Evolutionary conservation across 2,329 filamentous ascomycete species (phyloP).

Genomic region (Bipolaris oryzae): DNA sequence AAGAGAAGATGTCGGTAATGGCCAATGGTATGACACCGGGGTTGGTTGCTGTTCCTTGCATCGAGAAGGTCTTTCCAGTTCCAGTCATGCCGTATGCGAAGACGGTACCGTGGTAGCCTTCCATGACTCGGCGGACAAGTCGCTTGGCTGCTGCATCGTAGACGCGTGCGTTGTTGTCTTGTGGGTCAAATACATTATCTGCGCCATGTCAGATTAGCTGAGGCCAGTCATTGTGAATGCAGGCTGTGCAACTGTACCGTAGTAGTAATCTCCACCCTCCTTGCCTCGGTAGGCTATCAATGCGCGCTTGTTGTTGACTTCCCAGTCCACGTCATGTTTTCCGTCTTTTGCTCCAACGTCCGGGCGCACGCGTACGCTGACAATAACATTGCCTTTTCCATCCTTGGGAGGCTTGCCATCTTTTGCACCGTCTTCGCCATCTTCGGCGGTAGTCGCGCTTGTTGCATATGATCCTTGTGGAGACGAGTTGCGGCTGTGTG

Average conservation of each 20-base stretch:
- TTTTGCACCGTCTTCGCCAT: constrained; percentile 70
- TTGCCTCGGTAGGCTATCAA: constrained; percentile 83
- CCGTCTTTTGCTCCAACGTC: constrained; percentile 71
- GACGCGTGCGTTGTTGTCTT: constrained; percentile 92
- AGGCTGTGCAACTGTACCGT: constrained; percentile 67
- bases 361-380: constrained; percentile 91
- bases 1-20: constrained; percentile 98
- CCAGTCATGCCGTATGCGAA: constrained; percentile 99
- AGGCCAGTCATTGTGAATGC: constrained; percentile 8
- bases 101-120: constrained; percentile 97
- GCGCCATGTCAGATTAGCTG: constrained; percentile 21
- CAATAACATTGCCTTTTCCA: constrained; percentile 90
- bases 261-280: constrained; percentile 85
- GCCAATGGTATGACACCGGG: constrained; percentile 96
- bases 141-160: constrained; percentile 95
- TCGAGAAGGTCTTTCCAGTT: constrained; percentile 98
- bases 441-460: constrained; percentile 84
- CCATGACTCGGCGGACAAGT: constrained; percentile 94
- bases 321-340: constrained; percentile 81
- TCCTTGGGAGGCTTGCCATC: constrained; percentile 61
- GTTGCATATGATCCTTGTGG: constrained; percentile 92
- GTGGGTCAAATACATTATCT: constrained; percentile 96
- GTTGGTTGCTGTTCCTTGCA: constrained; percentile 96
- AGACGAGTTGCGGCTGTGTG: constrained; percentile 89
- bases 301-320: constrained; percentile 83